Conservation (phyloP, 352 stramenopile genomes). For the Globisporangium camurandrum region DNA sequence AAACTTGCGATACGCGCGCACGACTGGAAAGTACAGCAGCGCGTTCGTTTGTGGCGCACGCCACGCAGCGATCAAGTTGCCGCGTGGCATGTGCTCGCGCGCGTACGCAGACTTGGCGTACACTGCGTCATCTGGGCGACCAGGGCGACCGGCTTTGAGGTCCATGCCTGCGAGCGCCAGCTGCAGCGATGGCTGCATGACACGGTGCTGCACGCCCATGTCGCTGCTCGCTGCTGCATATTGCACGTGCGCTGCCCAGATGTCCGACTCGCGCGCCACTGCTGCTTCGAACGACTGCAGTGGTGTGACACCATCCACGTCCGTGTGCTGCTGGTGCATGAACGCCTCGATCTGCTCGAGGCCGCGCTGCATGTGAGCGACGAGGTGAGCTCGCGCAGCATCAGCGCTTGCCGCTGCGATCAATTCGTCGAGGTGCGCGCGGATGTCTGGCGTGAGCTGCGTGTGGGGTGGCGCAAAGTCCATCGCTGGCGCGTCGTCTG, state of each 20-base stretch:
- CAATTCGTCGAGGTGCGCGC: constrained; percentile 22
- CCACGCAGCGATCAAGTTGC: constrained; percentile 68
- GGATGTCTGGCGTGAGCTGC: constrained; percentile 27
- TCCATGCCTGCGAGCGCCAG: constrained; percentile 32
- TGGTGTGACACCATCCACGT: constrained; percentile 6
- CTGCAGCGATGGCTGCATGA: constrained; percentile 28
- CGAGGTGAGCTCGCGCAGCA: constrained; percentile 12
- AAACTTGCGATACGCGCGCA: constrained; percentile 77
- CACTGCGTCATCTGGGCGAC: constrained; percentile 62
- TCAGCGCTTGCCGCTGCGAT: constrained; percentile 11
- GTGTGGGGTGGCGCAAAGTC: constrained; percentile 36
- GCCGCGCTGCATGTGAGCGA: constrained; percentile 40
- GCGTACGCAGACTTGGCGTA: constrained; percentile 62
- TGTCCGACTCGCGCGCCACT: constrained; percentile 21
- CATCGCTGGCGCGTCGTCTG: background rate
- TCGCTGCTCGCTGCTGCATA: constrained; percentile 21
- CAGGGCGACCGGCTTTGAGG: constrained; percentile 52
- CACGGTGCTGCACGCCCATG: constrained; percentile 34
- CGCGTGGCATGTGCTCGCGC: constrained; percentile 55
- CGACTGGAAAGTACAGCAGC: constrained; percentile 36
- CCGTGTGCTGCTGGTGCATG: constrained; percentile 24
- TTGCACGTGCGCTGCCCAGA: constrained; percentile 39
- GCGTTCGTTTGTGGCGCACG: background rate
- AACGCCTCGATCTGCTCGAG: constrained; percentile 49
- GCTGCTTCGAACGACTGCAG: constrained; percentile 25